Evolutionary conservation across 257 asterid genomes (phyloP).

Genomic region (Penstemon newberryi): DNA sequence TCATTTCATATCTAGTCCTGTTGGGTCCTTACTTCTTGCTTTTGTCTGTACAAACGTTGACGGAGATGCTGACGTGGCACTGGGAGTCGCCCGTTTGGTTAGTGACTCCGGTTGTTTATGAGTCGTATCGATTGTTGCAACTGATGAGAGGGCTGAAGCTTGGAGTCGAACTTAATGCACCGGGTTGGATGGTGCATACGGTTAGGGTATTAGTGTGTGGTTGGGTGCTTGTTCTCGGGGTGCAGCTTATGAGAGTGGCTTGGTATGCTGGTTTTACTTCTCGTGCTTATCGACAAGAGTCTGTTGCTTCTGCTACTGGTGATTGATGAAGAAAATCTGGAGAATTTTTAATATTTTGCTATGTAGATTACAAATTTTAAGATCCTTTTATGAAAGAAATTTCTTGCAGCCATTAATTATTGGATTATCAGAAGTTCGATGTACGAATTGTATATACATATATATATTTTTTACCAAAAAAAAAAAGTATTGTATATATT

Average conservation of each 20-base stretch:
- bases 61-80: constrained; percentile 94
- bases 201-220: constrained; percentile 79
- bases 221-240: constrained; percentile 93
- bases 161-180: constrained; percentile 66
- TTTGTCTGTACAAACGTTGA: constrained; percentile 66
- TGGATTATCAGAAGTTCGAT: neutral
- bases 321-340: constrained; percentile 7
- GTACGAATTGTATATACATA: too few species aligned
- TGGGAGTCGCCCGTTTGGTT: constrained; percentile 97
- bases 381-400: neutral
- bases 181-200: constrained; percentile 72
- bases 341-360: neutral
- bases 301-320: constrained; percentile 28
- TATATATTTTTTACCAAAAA: too few species aligned
- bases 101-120: constrained; percentile 84
- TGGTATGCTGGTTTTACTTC: constrained; percentile 92
- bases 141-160: constrained; percentile 94
- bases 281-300: constrained; percentile 36
- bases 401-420: neutral
- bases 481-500: neutral
- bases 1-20: constrained; percentile 64
- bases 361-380: neutral
- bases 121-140: constrained; percentile 79
- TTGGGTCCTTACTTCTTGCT: constrained; percentile 93
- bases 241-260: constrained; percentile 97